Conservation (phyloP, 2,329 filamentous ascomycete species). For the Hypoxylon sp. region DNA sequence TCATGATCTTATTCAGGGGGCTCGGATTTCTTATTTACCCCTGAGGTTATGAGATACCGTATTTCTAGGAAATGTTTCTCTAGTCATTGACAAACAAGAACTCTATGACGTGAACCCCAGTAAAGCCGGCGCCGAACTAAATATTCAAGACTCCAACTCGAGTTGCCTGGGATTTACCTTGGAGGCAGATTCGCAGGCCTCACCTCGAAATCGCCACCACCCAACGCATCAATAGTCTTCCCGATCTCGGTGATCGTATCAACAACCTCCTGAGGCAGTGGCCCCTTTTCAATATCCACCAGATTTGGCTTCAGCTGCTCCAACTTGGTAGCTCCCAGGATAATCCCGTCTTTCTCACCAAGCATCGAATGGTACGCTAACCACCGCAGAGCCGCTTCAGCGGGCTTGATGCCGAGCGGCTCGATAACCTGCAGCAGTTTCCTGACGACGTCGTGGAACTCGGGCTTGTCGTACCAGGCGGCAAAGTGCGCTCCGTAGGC, state of each 20-base stretch:
- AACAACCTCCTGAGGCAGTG: slow-evolving; percentile 25
- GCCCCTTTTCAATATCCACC: slow-evolving; percentile 25
- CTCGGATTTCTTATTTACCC: neutral
- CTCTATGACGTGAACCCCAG: neutral
- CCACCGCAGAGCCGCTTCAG: slow-evolving; percentile 39
- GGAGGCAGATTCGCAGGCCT: slow-evolving; percentile 50
- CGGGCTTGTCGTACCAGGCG: slow-evolving; percentile 35
- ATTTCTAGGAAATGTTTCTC: neutral
- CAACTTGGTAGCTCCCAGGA: slow-evolving; percentile 23
- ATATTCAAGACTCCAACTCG: neutral
- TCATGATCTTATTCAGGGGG: neutral
- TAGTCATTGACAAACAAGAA: neutral
- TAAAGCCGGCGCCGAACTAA: neutral
- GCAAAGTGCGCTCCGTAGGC: slow-evolving; percentile 33
- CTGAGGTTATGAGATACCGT: neutral
- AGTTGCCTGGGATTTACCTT: neutral
- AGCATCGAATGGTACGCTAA: slow-evolving; percentile 34
- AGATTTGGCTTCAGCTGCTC: slow-evolving; percentile 20
- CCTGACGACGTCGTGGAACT: slow-evolving; percentile 36
- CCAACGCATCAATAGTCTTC: slow-evolving; percentile 27
- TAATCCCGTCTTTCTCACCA: slow-evolving; percentile 27
- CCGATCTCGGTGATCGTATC: slow-evolving; percentile 27
- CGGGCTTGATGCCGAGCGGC: slow-evolving; percentile 31
- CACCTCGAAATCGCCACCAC: slow-evolving; percentile 32
- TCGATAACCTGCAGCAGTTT: slow-evolving; percentile 23